Evolutionary conservation across 106 monocot genomes (phyloP).

Genomic region (Dendrobium chrysotoxum): DNA sequence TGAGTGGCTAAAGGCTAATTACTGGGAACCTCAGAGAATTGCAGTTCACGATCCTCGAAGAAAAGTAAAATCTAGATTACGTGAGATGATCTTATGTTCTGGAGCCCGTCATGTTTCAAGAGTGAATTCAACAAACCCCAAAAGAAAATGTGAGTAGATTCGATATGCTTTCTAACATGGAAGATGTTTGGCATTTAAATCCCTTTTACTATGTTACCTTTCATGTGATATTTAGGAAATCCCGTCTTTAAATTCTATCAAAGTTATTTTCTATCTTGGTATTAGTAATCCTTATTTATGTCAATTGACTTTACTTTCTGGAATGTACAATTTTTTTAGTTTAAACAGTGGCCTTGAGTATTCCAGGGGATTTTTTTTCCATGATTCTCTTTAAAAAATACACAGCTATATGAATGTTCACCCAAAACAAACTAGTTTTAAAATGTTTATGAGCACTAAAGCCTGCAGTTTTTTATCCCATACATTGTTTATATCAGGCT

Average conservation of each 20-base stretch:
- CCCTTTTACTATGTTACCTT: background rate
- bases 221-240: background rate
- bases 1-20: constrained; percentile 66
- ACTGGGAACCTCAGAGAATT: constrained; percentile 27
- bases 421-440: no score
- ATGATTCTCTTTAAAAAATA: no score
- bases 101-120: constrained; percentile 19
- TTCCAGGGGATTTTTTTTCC: no score
- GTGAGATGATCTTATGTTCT: constrained; percentile 6
- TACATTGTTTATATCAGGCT: no score
- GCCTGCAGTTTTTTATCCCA: no score
- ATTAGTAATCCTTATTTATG: background rate
- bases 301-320: background rate
- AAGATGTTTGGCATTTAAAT: background rate
- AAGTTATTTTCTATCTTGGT: background rate
- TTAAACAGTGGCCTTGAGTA: no score
- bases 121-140: constrained; percentile 14
- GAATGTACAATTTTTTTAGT: background rate
- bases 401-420: no score
- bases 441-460: no score
- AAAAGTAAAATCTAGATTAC: constrained; percentile 19
- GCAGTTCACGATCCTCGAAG: constrained; percentile 16
- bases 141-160: constrained; percentile 43
- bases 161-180: background rate
- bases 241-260: background rate